Percentiles rank a stretch among this genome's conserved stretches.
These are phyloP conservation scores for Colletotrichum simmondsii DNA, from an alignment of 2,329 filamentous ascomycete genomes.

Conservation along the genomic window DNA sequence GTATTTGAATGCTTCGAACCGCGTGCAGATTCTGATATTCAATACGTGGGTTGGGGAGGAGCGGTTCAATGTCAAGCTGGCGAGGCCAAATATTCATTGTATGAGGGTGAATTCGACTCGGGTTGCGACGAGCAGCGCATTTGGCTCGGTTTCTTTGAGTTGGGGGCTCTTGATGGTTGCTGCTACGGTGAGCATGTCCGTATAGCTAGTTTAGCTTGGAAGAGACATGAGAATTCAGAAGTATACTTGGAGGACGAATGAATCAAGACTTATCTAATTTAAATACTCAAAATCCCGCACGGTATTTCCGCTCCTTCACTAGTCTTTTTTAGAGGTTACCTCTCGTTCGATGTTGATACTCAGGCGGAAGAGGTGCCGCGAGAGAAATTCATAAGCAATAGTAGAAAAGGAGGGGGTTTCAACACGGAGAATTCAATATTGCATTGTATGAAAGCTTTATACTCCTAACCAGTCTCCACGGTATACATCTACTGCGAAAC, in stretches of 20 bases:
- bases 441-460: no score
- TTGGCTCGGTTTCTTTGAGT: not conserved
- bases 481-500: no score
- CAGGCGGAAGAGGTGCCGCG: no score
- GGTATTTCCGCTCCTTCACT: no score
- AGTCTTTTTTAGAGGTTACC: no score
- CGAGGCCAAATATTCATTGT: not conserved
- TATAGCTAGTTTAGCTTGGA: not conserved
- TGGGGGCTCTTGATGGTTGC: not conserved
- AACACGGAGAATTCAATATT: no score
- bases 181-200: not conserved
- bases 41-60: not conserved
- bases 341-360: no score
- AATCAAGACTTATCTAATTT: accelerated
- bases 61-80: not conserved
- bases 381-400: no score
- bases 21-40: conserved; percentile 19
- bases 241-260: no score
- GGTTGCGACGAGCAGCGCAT: not conserved
- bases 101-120: conserved; percentile 5
- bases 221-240: no score
- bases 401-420: no score
- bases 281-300: accelerated
- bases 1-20: not conserved
- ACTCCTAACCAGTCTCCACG: no score